phyloP scores from a whole-genome alignment of 768 basidiomycete genomes.

The Nevesoporus exiguus region DNA sequence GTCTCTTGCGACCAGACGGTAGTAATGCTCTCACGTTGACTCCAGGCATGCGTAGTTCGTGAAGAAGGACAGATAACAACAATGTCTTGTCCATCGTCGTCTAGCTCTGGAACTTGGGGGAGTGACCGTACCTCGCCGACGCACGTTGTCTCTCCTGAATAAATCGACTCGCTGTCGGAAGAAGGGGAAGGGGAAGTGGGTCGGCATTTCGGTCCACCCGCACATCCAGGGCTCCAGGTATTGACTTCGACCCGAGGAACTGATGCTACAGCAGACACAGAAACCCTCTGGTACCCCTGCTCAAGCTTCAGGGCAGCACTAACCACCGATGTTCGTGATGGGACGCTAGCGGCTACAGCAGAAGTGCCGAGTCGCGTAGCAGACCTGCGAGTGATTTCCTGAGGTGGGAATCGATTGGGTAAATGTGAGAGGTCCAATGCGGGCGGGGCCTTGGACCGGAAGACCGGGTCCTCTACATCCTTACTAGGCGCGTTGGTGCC shows the following conservation, averaged over 20 bases:
- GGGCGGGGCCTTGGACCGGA: slow-evolving; percentile 10
- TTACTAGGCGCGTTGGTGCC: not conserved
- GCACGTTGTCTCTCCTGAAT: slow-evolving; percentile 1
- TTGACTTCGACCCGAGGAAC: slow-evolving; percentile 2
- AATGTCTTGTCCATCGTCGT: not conserved
- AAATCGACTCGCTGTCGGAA: slow-evolving; percentile 4
- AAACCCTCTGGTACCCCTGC: slow-evolving; percentile 12
- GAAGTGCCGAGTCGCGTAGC: slow-evolving; percentile 11
- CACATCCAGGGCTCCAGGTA: not conserved
- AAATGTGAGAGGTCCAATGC: slow-evolving; percentile 3
- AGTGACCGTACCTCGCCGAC: slow-evolving; percentile 6
- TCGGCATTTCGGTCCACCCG: not conserved
- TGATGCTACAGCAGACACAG: not conserved
- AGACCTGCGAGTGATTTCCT: slow-evolving; percentile 9
- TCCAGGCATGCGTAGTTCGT: not conserved
- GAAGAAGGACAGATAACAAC: not conserved
- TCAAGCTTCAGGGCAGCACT: slow-evolving; percentile 1
- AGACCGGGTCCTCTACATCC: not conserved
- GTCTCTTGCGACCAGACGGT: slow-evolving; percentile 37
- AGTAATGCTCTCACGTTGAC: slow-evolving; percentile 12
- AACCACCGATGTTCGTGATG: not conserved
- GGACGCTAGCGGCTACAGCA: not conserved
- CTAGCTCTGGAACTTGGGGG: slow-evolving; percentile 4
- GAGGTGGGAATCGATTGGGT: not conserved
- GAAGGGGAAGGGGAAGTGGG: not conserved